Conservation (phyloP, 2,329 filamentous ascomycete genomes). For the Domatiomyces globalis region DNA sequence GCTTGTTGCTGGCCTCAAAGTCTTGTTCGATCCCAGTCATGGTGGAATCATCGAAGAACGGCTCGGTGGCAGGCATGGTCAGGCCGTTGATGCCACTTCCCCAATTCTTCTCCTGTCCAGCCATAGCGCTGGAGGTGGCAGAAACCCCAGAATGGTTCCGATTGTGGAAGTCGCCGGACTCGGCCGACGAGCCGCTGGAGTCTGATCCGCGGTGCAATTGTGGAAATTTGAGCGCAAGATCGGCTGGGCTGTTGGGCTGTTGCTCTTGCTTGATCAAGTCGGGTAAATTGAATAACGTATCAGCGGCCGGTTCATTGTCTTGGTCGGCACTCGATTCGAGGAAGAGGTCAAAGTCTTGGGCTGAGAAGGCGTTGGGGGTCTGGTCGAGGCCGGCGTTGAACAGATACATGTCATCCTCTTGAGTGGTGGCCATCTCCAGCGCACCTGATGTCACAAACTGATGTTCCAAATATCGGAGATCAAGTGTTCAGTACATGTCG, state of each 20-base stretch:
- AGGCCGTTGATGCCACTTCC: constrained; percentile 21
- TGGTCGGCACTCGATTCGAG: constrained; percentile 20
- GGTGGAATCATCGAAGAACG: constrained; percentile 27
- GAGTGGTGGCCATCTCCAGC: not conserved
- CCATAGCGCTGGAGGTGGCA: constrained; percentile 27
- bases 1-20: constrained; percentile 32
- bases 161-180: constrained; percentile 28
- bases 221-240: constrained; percentile 14
- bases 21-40: constrained; percentile 26
- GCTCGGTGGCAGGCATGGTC: constrained; percentile 26
- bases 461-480: not conserved
- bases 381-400: constrained; percentile 27
- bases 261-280: constrained; percentile 14
- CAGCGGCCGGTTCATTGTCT: constrained; percentile 18
- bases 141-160: constrained; percentile 30
- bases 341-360: constrained; percentile 30
- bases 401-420: constrained; percentile 30
- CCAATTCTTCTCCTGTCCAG: constrained; percentile 15
- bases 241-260: constrained; percentile 18
- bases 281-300: constrained; percentile 19
- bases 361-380: constrained; percentile 24
- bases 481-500: not conserved
- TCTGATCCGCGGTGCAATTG: constrained; percentile 32
- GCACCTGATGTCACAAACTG: not conserved
- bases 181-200: constrained; percentile 31